A percentile compares a stretch with the other conserved stretches of the same genome.
Evolutionary conservation across 257 asterid species (phyloP).

Genomic region (Knoxia roxburghii): DNA sequence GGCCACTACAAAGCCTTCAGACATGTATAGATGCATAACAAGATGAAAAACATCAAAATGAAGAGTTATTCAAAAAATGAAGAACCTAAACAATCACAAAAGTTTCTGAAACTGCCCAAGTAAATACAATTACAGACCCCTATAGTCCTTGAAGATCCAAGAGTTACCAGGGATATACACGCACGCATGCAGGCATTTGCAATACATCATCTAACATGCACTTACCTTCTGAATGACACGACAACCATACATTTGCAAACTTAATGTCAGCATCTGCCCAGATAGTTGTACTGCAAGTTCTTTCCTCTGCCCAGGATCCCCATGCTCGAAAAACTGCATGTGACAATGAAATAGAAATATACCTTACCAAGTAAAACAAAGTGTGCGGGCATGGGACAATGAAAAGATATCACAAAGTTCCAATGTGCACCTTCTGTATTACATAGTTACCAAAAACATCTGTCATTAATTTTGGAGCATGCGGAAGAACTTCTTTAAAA

Average conservation of each 20-base stretch:
- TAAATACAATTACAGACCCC: neutral
- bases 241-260: slow-evolving; percentile 95
- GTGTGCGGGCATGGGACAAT: neutral
- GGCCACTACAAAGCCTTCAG: neutral
- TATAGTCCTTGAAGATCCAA: neutral
- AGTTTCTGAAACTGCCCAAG: neutral
- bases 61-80: neutral
- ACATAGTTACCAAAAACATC: slow-evolving; percentile 94
- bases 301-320: slow-evolving; percentile 65
- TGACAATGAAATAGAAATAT: slow-evolving; percentile 12
- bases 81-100: neutral
- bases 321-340: slow-evolving; percentile 76
- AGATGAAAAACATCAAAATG: neutral
- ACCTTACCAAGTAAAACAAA: neutral
- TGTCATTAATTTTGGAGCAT: slow-evolving; percentile 68
- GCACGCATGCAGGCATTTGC: neutral
- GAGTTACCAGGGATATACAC: neutral
- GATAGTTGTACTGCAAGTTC: slow-evolving; percentile 68
- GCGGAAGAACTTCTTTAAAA: slow-evolving; percentile 70
- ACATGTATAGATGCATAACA: neutral
- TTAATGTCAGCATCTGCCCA: slow-evolving; percentile 62
- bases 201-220: slow-evolving; percentile 7
- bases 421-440: slow-evolving; percentile 66
- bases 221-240: slow-evolving; percentile 93
- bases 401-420: slow-evolving; percentile 10